Base-by-base conservation (phyloP, 2,329 filamentous ascomycete genomes). In the Cladophialophora immunda region DNA sequence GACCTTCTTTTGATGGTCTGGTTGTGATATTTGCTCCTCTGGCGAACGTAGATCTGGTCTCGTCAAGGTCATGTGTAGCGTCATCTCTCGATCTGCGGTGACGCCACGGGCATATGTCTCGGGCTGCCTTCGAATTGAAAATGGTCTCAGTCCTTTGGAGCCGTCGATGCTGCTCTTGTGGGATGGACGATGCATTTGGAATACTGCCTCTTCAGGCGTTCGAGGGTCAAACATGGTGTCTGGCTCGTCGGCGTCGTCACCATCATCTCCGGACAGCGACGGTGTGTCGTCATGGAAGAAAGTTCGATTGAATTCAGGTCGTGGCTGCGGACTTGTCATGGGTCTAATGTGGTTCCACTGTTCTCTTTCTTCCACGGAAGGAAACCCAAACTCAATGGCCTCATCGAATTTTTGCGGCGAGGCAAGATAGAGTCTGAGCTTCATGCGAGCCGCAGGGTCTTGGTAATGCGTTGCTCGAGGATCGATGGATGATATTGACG, bases 331-430 rank as follows among this genome's bases (percentile, higher is more conserved):
- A 81, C 53, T 72, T 55, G 45, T 73, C 69, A 29, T 72, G 58
- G 52, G 74, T 68, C 58, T 64, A 15, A 70, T 38, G n/a, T 32
- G 65, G 25, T 60, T 58, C 41, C 58, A 50, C 27, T 64, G 65
- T 25, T 38, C 34, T 58, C 55, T 58, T 11, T 77, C 68, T 65
- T 81, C 75, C 66, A 81, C 67, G 4, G 81, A 76, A 0, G 93
- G 93, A 73, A 97, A 98, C 0, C 94, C 94, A 78, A 96, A 97
- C 76, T 97, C 92, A 60, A 98, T 87, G 1, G 92, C 93, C 79
- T 98, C 94, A 76, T 98, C 94, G 73, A 98, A 98, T 76, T 97
- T 97, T 72, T 97, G 92, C 0, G 94, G 91, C 1, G 93, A 97
- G 7, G 92, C 91, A 22, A 97, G 86, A 74, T 94, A 97, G 6